Percentiles rank a stretch among this genome's conserved stretches.
These are phyloP conservation scores for Madurella mycetomatis DNA, from an alignment of 2,329 filamentous ascomycete species.

Conservation along the genomic window DNA sequence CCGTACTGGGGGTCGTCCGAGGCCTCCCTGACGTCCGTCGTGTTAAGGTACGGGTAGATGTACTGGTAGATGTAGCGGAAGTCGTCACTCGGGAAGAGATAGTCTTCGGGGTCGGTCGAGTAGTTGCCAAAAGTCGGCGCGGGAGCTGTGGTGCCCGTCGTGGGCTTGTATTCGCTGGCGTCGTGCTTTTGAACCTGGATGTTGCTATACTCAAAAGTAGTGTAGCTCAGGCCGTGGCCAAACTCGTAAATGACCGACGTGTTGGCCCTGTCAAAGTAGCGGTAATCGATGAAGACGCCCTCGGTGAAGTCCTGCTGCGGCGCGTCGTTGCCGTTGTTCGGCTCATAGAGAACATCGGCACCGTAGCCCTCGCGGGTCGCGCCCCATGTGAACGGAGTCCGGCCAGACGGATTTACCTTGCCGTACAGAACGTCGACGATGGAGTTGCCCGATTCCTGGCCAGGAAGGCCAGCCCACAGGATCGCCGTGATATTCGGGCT, in stretches of 20 bases:
- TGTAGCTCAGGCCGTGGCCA: conserved; percentile 76
- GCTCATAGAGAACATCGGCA: conserved; percentile 59
- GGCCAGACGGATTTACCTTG: conserved; percentile 68
- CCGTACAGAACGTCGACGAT: conserved; percentile 83
- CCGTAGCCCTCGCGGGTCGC: conserved; percentile 63
- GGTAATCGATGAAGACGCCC: conserved; percentile 78
- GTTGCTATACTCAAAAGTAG: conserved; percentile 70
- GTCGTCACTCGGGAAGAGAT: conserved; percentile 58
- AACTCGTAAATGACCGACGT: conserved; percentile 74
- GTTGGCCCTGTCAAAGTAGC: conserved; percentile 64
- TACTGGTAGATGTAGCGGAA: conserved; percentile 50
- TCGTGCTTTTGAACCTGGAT: conserved; percentile 51
- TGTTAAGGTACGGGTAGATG: conserved; percentile 72
- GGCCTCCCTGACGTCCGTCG: conserved; percentile 48
- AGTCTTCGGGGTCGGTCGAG: conserved; percentile 59
- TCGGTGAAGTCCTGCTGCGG: conserved; percentile 73
- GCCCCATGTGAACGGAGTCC: conserved; percentile 78
- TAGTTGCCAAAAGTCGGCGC: conserved; percentile 63
- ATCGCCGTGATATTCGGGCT: conserved; percentile 79
- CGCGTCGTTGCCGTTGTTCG: conserved; percentile 61
- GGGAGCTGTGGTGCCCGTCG: conserved; percentile 55
- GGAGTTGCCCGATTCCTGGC: conserved; percentile 77
- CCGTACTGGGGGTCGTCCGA: conserved; percentile 59
- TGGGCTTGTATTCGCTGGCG: conserved; percentile 53
- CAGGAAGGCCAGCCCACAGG: conserved; percentile 75